Evolutionary conservation across 768 basidiomycete genomes (phyloP).

Genomic region (Scleroderma bovista): DNA sequence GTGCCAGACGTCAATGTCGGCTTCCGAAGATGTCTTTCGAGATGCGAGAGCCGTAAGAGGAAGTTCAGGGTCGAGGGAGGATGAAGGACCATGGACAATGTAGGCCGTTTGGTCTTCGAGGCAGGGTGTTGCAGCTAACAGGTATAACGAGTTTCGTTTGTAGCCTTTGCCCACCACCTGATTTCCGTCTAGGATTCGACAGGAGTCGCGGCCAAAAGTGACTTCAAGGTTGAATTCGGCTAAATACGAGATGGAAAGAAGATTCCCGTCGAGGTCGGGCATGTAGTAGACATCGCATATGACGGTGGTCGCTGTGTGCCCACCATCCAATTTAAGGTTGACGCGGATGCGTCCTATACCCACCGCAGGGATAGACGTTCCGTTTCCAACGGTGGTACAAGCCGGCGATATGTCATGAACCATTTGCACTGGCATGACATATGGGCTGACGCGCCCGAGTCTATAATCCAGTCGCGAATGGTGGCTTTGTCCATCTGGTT

Average conservation of each 20-base stretch:
- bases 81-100: background rate
- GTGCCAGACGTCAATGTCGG: conserved; percentile 2
- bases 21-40: background rate
- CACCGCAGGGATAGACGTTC: too few species aligned
- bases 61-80: background rate
- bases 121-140: background rate
- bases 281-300: conserved; percentile 9
- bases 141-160: background rate
- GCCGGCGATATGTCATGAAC: too few species aligned
- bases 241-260: conserved; percentile 11
- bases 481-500: too few species aligned
- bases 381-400: too few species aligned
- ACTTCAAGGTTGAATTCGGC: background rate
- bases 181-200: background rate
- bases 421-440: too few species aligned
- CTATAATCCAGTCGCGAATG: too few species aligned
- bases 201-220: background rate
- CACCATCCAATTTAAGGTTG: too few species aligned
- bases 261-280: conserved; percentile 15
- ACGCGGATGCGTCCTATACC: too few species aligned
- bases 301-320: too few species aligned
- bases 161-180: background rate
- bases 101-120: background rate
- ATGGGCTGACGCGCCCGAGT: too few species aligned
- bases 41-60: background rate